phyloP scores from a whole-genome alignment of 2,329 filamentous ascomycete species.

The Rachicladosporium sp. region DNA sequence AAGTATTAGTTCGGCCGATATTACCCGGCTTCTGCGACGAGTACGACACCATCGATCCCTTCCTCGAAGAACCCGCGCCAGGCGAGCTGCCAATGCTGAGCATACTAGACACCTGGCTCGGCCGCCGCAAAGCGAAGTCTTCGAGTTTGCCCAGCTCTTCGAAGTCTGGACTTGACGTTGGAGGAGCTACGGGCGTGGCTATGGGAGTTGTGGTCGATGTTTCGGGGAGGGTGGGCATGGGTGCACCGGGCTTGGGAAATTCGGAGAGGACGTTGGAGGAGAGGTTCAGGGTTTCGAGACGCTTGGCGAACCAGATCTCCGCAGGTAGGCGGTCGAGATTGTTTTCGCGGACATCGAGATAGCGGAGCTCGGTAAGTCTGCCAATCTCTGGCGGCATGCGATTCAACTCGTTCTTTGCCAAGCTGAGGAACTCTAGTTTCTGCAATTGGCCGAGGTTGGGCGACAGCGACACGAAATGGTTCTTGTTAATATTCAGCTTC shows the following conservation, averaged over 20 bases:
- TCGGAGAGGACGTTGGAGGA: conserved; percentile 86
- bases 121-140: conserved; percentile 54
- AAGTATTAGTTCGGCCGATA: conserved; percentile 65
- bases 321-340: conserved; percentile 79
- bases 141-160: conserved; percentile 63
- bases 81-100: conserved; percentile 46
- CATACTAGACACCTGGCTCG: conserved; percentile 69
- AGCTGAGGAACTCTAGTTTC: conserved; percentile 81
- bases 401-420: conserved; percentile 80
- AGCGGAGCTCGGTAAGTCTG: conserved; percentile 68
- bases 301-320: conserved; percentile 92
- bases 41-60: conserved; percentile 73
- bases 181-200: conserved; percentile 15
- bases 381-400: conserved; percentile 80
- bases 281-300: conserved; percentile 81
- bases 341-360: conserved; percentile 83
- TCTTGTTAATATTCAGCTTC: conserved; percentile 81
- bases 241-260: conserved; percentile 72
- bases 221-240: conserved; percentile 36
- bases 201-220: conserved; percentile 31
- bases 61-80: conserved; percentile 38
- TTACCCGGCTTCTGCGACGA: conserved; percentile 50
- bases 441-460: conserved; percentile 71
- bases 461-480: conserved; percentile 87
- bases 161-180: conserved; percentile 53